Evolutionary conservation across 23 red algal genomes (phyloP), one percentile per base, ranked within the genome.

Genomic region (Pyropia yezoensis): DNA sequence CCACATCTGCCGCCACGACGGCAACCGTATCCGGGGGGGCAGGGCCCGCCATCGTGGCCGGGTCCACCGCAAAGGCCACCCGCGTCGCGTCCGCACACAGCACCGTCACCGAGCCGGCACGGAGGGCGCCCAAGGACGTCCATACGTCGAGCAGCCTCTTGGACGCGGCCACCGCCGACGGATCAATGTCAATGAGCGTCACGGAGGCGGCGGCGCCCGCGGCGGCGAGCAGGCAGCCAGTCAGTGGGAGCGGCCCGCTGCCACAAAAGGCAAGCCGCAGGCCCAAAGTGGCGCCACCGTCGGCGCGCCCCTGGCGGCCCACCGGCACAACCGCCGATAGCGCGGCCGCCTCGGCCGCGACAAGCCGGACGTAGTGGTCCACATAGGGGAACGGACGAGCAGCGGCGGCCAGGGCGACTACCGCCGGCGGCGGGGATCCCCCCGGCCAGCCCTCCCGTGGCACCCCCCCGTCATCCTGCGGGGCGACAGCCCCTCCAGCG

Each of bases 261-360:
- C 82, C 82, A 59, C 70, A 75, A 57, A 87, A 87, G 28, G 65
- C 82, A 25, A 87, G 57, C 20, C 62, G 69, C 25, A 66, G 19
- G 52, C 67, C 14, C 32, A 0, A 14, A 33, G 49, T 30, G 17
- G 50, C 32, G 55, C 33, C 29, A 27, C 11, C 32, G 29, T 6
- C 33, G 2, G 4, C 25, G 30, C 54, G 14, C 0, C 14, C 1
- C 24, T 20, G 58, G 30, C 27, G 0, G 26, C 25, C 7, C 49
- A 13, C 57, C 57, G 27, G 54, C 56, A 18, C 45, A 3, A 15
- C 63, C 0, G 15, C 63, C 27, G 18, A 49, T 2, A 33, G 18
- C 15, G 62, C 52, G 5, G 23, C 25, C 62, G 70, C 70, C 67
- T 84, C 79, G 27, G 53, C 67, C n/a, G 65, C 29, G 30, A 75